Evolutionary conservation across 2,329 filamentous ascomycete species (phyloP), one percentile per base, ranked within the genome.

Genomic region (Penicillium rolfsii): DNA sequence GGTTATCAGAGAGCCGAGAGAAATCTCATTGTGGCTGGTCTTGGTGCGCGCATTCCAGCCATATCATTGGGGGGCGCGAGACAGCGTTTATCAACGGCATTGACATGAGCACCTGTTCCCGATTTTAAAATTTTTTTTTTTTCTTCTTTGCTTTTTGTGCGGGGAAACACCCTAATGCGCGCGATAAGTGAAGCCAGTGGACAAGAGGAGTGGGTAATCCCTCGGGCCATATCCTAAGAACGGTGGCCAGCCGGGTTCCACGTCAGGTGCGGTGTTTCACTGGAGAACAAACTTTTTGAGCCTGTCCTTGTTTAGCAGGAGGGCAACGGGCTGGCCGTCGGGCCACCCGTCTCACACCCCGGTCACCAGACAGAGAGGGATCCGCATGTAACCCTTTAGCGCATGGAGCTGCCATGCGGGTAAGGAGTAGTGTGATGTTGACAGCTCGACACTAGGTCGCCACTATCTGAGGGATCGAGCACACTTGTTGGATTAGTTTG

Each of bases 371-470:
- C n/a, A n/a, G 22, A n/a, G 19, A 48, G 45, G 55, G 26, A 28
- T 5, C 11, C 19, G 49, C 50, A 64, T 63, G 63, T 65, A 65
- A 63, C 63, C 63, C 35, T 14, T 54, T 16, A 33, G 45, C n/a
- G 19, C 16, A 45, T 49, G 38, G 24, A 16, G 48, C 26, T 50
- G 26, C 24, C 2, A 22, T 35, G 28, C 48, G 48, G 30, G 43
- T 58, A 59, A 48, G 28, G 57, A 55, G 57, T 59, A 63, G 50
- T 26, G 55, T 35, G 22, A 54, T 58, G 43, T 14, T 41, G 55
- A 36, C 28, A 50, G 33, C 19, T 14, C 35, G 55, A 35, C 28
- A 52, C 50, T 12, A 28, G 50, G 50, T 22, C 12, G 12, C 50
- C n/a, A 45, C 54, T 62, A 52, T 55, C 50, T 60, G 30, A 33